Conservation (phyloP, 129 eudicot genomes). For the Saposhnikovia divaricata region DNA sequence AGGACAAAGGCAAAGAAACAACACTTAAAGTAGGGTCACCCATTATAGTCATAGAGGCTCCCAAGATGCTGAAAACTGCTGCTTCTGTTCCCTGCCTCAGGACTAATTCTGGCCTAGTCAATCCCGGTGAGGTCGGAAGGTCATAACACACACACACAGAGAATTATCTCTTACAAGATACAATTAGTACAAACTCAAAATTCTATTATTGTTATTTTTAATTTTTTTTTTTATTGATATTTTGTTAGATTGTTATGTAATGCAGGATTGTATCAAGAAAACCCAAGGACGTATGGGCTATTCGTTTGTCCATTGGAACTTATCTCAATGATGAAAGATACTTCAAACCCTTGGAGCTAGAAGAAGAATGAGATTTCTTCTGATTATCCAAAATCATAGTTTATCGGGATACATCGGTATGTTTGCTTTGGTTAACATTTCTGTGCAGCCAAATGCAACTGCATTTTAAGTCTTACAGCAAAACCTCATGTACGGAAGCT, state of each 20-base stretch:
- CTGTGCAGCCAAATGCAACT: not conserved
- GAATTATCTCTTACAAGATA: not conserved
- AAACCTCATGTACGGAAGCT: not conserved
- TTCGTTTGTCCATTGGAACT: conserved; percentile 70
- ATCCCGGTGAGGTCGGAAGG: conserved; percentile 96
- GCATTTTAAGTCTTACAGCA: not conserved
- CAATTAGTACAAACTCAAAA: not conserved
- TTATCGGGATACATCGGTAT: not conserved
- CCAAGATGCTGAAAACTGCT: conserved; percentile 72
- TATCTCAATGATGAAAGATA: conserved; percentile 74
- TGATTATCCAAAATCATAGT: not conserved
- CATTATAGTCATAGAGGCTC: conserved; percentile 66
- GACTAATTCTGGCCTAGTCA: conserved; percentile 66
- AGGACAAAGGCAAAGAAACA: not conserved
- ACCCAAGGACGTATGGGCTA: conserved; percentile 95
- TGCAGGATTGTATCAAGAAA: conserved; percentile 84
- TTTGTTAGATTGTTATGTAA: not conserved
- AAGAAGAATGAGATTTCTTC: conserved; percentile 2
- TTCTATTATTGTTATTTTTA: not conserved
- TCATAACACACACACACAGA: not conserved
- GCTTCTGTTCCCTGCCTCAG: conserved; percentile 91
- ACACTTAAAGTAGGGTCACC: conserved; percentile 65
- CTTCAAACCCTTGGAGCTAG: conserved; percentile 70
- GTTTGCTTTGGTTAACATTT: not conserved
- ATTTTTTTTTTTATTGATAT: not conserved